These are phyloP conservation scores for Breynia disticha DNA, from an alignment of 441 rosid genomes.

Conservation along the genomic window DNA sequence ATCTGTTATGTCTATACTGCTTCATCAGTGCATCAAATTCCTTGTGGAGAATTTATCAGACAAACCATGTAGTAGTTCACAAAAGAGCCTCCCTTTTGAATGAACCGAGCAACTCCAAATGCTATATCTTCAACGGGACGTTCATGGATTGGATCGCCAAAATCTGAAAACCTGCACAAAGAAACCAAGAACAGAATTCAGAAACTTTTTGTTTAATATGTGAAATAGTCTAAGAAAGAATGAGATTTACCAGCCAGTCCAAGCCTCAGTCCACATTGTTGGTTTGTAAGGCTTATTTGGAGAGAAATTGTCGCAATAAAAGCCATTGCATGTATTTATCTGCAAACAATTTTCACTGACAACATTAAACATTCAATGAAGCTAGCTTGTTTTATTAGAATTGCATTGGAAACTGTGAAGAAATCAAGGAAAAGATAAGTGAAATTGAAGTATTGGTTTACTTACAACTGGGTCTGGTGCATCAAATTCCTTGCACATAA, in stretches of 20 bases:
- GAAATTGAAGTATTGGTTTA: constrained; percentile 9
- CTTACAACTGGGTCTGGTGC: constrained; percentile 75
- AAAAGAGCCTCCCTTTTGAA: constrained; percentile 71
- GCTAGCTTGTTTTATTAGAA: neutral
- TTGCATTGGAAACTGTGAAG: neutral
- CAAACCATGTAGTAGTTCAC: constrained; percentile 64
- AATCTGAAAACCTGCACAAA: constrained; percentile 51
- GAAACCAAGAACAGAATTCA: neutral
- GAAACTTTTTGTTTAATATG: too few species aligned
- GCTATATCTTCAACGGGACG: constrained; percentile 78
- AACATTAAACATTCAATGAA: neutral
- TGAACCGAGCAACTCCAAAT: constrained; percentile 60
- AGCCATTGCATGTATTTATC: constrained; percentile 70
- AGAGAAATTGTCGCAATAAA: constrained; percentile 62
- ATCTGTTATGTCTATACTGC: neutral
- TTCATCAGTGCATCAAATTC: neutral
- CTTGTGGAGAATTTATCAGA: constrained; percentile 1
- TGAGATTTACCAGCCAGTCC: constrained; percentile 64
- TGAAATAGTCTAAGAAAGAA: neutral
- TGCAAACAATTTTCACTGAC: constrained; percentile 6
- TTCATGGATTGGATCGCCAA: constrained; percentile 52
- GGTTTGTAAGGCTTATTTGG: constrained; percentile 71
- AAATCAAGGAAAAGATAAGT: neutral
- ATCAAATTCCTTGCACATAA: constrained; percentile 84
- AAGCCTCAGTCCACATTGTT: constrained; percentile 75